These are phyloP conservation scores for Talaromyces sp. DNA, from an alignment of 2,329 filamentous ascomycete genomes.

Conservation along the genomic window DNA sequence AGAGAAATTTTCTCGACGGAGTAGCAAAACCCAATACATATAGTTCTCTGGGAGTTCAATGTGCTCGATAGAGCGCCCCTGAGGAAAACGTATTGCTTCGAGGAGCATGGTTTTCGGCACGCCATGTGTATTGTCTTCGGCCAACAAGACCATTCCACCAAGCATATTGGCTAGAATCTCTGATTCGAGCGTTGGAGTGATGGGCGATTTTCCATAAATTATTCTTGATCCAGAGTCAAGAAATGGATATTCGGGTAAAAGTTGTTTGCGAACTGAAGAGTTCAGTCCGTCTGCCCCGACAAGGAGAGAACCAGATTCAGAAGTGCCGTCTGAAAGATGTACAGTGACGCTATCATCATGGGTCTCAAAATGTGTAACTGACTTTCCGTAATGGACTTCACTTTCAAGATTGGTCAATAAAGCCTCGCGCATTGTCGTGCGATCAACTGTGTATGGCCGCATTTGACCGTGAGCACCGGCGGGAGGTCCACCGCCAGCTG, in stretches of 20 bases:
- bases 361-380: slow-evolving; percentile 21
- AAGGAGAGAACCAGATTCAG: slow-evolving; percentile 29
- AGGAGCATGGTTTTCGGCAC: slow-evolving; percentile 18
- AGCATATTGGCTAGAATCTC: slow-evolving; percentile 13
- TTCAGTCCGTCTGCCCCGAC: slow-evolving; percentile 39
- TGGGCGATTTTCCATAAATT: slow-evolving; percentile 39
- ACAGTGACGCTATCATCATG: slow-evolving; percentile 20
- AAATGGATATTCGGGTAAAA: slow-evolving; percentile 30
- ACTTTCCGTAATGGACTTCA: slow-evolving; percentile 29
- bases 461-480: slow-evolving; percentile 16
- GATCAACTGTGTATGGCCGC: slow-evolving; percentile 27
- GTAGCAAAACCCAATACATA: slow-evolving; percentile 23
- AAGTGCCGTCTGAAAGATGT: slow-evolving; percentile 31
- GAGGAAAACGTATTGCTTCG: slow-evolving; percentile 20
- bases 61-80: slow-evolving; percentile 11
- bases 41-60: slow-evolving; percentile 21
- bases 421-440: slow-evolving; percentile 30
- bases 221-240: slow-evolving; percentile 37
- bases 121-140: slow-evolving; percentile 11
- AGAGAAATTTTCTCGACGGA: slow-evolving; percentile 11
- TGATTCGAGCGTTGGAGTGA: slow-evolving; percentile 15
- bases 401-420: slow-evolving; percentile 28
- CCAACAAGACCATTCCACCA: slow-evolving; percentile 17
- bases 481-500: slow-evolving; percentile 12
- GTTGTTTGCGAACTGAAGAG: slow-evolving; percentile 34